Evolutionary conservation across 805 yeast genomes (phyloP), one percentile per base, ranked within the genome.

Genomic region (Candida incommunis): DNA sequence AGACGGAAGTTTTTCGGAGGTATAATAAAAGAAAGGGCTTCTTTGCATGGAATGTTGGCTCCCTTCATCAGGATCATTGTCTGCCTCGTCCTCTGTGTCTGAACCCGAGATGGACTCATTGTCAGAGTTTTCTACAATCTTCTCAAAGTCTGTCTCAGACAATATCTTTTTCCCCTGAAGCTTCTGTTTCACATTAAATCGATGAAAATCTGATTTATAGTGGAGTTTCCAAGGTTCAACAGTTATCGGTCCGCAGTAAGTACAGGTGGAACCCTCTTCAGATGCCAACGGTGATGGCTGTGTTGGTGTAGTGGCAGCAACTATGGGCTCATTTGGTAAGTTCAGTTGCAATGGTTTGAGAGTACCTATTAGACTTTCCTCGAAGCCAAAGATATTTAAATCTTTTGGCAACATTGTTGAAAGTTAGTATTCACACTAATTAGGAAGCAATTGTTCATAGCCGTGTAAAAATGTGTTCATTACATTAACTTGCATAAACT

Each of bases 21-120:
- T 67, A 57, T 80, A 80, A 37, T 74, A 64, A 1, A 84, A 69
- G 44, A 64, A 75, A 0, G 96, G 87, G 0, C 94, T 78, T n/a
- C n/a, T n/a, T n/a, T n/a, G n/a, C n/a, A n/a, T n/a, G n/a, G n/a
- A n/a, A n/a, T n/a, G n/a, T n/a, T n/a, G n/a, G 52, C 77, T 75
- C 4, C 48, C 47, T 16, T 58, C 42, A 41, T 55, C 59, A 23
- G 62, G 60, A 22, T 64, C 56, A 26, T 58, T 69, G 16, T 56
- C 63, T 15, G 62, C 65, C 1, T 56, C 61, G 2, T 54, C 59
- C 27, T 63, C 51, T 2, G 55, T 47, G 40, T 41, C 46, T 20
- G 41, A n/a, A 3, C 49, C 50, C 3, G 45, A 51, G 24, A 45
- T 45, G 5, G 25, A 41, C 13, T 22, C 42, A 13, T 21, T 23